Evolutionary conservation across 192 early-diverging fungal genomes (phyloP), one percentile per base, ranked within the genome.

Genomic region (Coemansia sp.): DNA sequence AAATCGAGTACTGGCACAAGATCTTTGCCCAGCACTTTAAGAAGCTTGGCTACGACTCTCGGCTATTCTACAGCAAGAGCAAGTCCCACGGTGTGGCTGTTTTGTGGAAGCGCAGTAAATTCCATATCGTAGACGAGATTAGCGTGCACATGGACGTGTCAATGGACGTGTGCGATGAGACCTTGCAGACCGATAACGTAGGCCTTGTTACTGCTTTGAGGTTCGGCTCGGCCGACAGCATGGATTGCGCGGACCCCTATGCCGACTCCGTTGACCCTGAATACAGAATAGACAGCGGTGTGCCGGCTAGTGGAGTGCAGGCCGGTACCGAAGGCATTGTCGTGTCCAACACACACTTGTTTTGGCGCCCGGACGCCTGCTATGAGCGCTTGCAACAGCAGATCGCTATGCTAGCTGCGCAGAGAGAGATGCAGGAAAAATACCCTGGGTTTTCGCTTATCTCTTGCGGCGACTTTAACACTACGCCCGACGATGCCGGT

Each of bases 401-500:
- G 67, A 55, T 77, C 8, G 61, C 67, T 5, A 23, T 83, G 31
- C 34, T 64, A 11, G 58, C 55, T 5, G 80, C 71, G 2, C 11
- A 77, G n/a, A 65, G 38, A 0, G 3, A 25, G 12, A 55, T 83
- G 59, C 71, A 74, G 20, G 53, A 47, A n/a, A 73, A 77, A 25
- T 71, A 77, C 28, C 68, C 72, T 10, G 59, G 25, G 0, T 70
- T 53, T 14, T 9, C 66, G 0, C 36, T 76, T 26, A 66, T 77
- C 14, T 70, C 65, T 8, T 74, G 72, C 10, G 69, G 74, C 62
- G 86, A 87, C 62, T 87, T 79, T 68, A 87, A 87, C 58, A 87
- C 86, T 9, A 87, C 86, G 1, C 86, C 86, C 1, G 79, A 84
- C 28, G 86, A 87, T 59, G 86, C 84, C 38, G 84, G 80, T 11